Base-by-base conservation (phyloP, 192 early-diverging fungal species). In the Backusella psychrophila region DNA sequence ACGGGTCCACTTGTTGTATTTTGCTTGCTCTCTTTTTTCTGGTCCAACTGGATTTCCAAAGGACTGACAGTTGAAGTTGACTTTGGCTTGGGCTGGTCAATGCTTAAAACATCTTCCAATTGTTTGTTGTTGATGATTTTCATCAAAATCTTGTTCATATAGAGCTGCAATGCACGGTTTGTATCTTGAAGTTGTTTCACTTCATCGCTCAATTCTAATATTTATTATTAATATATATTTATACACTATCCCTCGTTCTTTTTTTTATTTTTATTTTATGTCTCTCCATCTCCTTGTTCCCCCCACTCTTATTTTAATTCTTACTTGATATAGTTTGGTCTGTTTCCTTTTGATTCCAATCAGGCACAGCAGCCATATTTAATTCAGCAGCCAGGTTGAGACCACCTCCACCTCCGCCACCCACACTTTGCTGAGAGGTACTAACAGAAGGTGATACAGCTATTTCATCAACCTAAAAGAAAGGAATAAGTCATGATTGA, bases 91-190 rank as follows among this genome's bases (percentile, higher is more conserved):
- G 82, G 82, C 14, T 75, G 75, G 52, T 85, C 84, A 34, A 80
- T 80, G 53, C 78, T 78, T 2, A 89, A 74, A n/a, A 89, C 79
- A 14, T 85, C 82, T 63, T 86, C 81, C 29, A 89, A 56, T 5
- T 81, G 78, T 33, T 85, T 87, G 76, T 86, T 88, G 44, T 89
- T 81, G 77, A 94, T 85, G 80, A 94, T 94, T 78, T 90, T 89
- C 65, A 85, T 83, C 36, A 94, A 82, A 68, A 94, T 93, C 81
- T 93, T 94, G 79, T 92, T 86, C 82, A 94, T 89, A 75, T 94
- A 94, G n/a, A 93, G 83, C 74, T 82, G 77, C 66, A 94, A 80
- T 5, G 90, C 89, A 31, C 89, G 89, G 81, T 93, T 93, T 67
- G 90, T 85, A 53, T 94, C 91, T 79, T 85, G 80, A 29, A 89